Evolutionary conservation across 1,284 basidiomycete genomes (phyloP), one percentile per base, ranked within the genome.

Genomic region (Rhodotorula glutinis): DNA sequence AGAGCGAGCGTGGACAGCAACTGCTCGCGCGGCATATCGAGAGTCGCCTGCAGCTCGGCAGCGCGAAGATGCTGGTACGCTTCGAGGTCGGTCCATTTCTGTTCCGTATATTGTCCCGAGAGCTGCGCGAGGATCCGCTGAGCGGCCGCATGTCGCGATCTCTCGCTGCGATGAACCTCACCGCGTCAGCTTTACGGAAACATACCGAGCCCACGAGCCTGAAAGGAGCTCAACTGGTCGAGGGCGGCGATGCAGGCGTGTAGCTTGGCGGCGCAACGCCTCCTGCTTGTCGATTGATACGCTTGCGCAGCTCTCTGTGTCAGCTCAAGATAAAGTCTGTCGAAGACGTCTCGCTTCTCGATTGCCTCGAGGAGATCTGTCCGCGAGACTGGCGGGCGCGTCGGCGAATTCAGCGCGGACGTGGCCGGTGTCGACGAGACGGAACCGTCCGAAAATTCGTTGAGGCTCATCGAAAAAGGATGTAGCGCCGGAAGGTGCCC

Each of bases 201-300:
- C n/a, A n/a, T n/a, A n/a, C n/a, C n/a, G n/a, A n/a, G n/a, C n/a
- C n/a, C n/a, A n/a, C n/a, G n/a, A n/a, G n/a, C n/a, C n/a, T n/a
- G n/a, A n/a, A n/a, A n/a, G n/a, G n/a, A n/a, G n/a, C n/a, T n/a
- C n/a, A n/a, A n/a, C 91, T 88, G 78, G 73, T 96, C 90, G 27
- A 98, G 84, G 13, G 89, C 89, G 0, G 92, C 93, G 4, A 97
- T 82, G 74, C 85, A 87, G 2, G 88, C 88, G 74, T 92, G 90
- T 54, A 96, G 80, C 74, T 89, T 88, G 52, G 94, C 79, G 1
- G 90, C 89, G 74, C 90, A 91, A 75, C 94, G 89, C 57, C 87
- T 84, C 57, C 92, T 85, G 8, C 88, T 88, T 21, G 89, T 87
- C 66, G 85, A 87, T 53, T 86, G 87, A 75, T 92, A 96, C 65